A percentile compares a stretch with the other conserved stretches of the same genome.
Conservation (phyloP, 768 basidiomycete genomes). For the Mycena polygramma region DNA sequence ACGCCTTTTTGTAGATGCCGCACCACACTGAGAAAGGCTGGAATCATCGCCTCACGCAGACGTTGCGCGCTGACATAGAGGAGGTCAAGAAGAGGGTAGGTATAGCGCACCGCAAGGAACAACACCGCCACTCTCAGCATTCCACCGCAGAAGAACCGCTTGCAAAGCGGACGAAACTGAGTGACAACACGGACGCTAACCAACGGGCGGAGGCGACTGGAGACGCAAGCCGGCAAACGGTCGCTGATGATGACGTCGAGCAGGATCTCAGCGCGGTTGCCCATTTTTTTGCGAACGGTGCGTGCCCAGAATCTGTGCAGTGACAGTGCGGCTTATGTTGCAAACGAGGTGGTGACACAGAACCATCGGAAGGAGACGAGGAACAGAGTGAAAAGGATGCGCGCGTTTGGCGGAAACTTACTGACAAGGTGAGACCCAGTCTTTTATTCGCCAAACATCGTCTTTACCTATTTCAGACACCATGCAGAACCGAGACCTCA, state of each 20-base stretch:
- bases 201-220: slow-evolving; percentile 29
- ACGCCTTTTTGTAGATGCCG: slow-evolving; percentile 61
- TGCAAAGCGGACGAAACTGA: slow-evolving; percentile 31
- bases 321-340: too few relatives aligned
- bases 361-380: slow-evolving; percentile 58
- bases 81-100: slow-evolving; percentile 61
- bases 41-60: slow-evolving; percentile 52
- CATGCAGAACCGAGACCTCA: slow-evolving; percentile 54
- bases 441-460: not conserved
- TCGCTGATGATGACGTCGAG: slow-evolving; percentile 38
- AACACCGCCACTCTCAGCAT: slow-evolving; percentile 35
- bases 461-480: slow-evolving; percentile 44
- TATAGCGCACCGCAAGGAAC: slow-evolving; percentile 64
- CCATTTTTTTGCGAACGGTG: slow-evolving; percentile 65
- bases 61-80: slow-evolving; percentile 57
- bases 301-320: too few relatives aligned
- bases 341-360: slow-evolving; percentile 45
- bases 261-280: slow-evolving; percentile 67
- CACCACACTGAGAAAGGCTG: slow-evolving; percentile 69
- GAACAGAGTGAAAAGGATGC: slow-evolving; percentile 51
- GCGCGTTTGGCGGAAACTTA: slow-evolving; percentile 66
- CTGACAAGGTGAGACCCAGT: slow-evolving; percentile 55
- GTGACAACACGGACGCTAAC: not conserved
- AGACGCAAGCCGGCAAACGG: slow-evolving; percentile 6
- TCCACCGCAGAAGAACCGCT: slow-evolving; percentile 31